phyloP scores from a whole-genome alignment of 164 flowering plant genomes.

The Tetrastigma voinierianum region DNA sequence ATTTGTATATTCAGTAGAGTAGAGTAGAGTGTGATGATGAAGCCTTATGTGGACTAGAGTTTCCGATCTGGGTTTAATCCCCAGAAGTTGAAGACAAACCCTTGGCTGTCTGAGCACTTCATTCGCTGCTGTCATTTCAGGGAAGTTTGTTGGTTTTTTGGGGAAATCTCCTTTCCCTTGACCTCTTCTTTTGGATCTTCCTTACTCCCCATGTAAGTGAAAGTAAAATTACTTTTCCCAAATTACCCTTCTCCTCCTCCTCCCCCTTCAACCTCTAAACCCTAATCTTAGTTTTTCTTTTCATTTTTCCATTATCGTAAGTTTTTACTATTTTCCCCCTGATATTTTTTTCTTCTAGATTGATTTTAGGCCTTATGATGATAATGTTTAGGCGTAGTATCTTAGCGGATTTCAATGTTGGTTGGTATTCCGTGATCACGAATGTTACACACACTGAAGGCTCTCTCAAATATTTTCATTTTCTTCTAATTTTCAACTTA shows the following conservation, averaged over 20 bases:
- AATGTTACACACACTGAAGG: conserved; percentile 84
- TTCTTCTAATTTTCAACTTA: neutral
- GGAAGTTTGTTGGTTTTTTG: neutral
- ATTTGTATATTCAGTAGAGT: conserved; percentile 8
- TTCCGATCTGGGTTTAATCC: conserved; percentile 59
- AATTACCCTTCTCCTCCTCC: conserved; percentile 2
- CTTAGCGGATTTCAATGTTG: conserved; percentile 88
- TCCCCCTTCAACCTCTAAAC: neutral
- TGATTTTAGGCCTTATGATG: conserved; percentile 49
- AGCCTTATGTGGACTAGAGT: conserved; percentile 57
- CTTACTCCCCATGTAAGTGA: neutral
- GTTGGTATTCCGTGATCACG: conserved; percentile 57
- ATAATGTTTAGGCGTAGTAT: conserved; percentile 35
- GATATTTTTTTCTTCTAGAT: neutral
- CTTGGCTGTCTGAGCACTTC: conserved; percentile 87
- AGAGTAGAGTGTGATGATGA: conserved; percentile 37
- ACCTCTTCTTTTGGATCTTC: neutral
- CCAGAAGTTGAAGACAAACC: conserved; percentile 55
- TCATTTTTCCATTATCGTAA: neutral
- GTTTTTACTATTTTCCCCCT: neutral
- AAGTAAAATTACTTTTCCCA: neutral
- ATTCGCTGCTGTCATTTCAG: neutral
- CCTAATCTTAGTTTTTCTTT: neutral
- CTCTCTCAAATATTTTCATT: neutral
- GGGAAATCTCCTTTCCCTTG: neutral